Conservation (phyloP, 1,284 basidiomycete genomes). For the Chondrostereum purpureum region DNA sequence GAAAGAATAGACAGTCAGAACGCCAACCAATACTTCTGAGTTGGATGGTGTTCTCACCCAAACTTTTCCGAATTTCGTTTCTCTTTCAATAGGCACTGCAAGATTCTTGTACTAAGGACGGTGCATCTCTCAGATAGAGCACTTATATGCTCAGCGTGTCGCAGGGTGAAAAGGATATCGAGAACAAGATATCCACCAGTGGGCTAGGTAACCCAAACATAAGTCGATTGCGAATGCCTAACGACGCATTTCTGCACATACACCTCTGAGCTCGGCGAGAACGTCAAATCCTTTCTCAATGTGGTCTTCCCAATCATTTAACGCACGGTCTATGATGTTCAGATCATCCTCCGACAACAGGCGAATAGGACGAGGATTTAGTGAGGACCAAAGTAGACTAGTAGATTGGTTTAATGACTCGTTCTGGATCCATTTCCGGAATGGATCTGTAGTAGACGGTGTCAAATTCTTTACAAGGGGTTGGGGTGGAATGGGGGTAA, state of each 20-base stretch:
- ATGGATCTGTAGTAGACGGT: neutral
- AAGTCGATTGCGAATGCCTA: neutral
- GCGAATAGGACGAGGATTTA: slow-evolving; percentile 6
- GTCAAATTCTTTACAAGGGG: neutral
- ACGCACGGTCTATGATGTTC: neutral
- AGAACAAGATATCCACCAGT: slow-evolving; percentile 4
- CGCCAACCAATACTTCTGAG: no score
- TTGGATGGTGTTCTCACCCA: no score
- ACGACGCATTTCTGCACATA: neutral
- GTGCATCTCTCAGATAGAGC: neutral
- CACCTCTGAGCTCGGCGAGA: slow-evolving; percentile 1
- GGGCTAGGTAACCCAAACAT: neutral
- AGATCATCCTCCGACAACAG: neutral
- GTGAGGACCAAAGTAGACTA: neutral
- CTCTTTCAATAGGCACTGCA: neutral
- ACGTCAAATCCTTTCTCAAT: neutral
- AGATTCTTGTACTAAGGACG: neutral
- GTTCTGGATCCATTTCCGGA: neutral
- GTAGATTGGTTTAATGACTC: neutral
- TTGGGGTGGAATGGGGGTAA: neutral
- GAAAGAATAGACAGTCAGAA: no score
- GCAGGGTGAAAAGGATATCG: slow-evolving; percentile 1
- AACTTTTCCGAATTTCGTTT: neutral
- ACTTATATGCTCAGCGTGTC: neutral
- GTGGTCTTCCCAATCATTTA: slow-evolving; percentile 2